A percentile compares a stretch with the other conserved stretches of the same genome.
phyloP scores from a whole-genome alignment of 2,329 filamentous ascomycete genomes.

The Byssochlamys sp. region DNA sequence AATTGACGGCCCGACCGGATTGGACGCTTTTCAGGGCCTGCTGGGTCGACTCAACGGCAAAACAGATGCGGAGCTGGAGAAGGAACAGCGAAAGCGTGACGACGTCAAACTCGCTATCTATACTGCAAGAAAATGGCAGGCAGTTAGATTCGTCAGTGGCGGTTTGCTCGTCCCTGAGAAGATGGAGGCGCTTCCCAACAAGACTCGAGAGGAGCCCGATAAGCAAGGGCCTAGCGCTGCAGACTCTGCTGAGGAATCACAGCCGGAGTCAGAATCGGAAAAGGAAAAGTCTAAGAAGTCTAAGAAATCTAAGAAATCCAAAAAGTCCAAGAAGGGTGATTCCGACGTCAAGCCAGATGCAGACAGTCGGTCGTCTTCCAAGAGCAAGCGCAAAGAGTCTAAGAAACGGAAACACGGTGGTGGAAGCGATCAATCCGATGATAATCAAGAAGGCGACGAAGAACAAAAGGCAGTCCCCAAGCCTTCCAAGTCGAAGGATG shows the following conservation, averaged over 20 bases:
- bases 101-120: constrained; percentile 65
- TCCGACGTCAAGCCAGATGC: neutral
- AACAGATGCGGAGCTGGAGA: constrained; percentile 60
- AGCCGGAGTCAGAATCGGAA: constrained; percentile 27
- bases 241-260: constrained; percentile 14
- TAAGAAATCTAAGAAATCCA: neutral
- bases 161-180: constrained; percentile 59
- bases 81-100: constrained; percentile 58
- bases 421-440: constrained; percentile 16
- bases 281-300: constrained; percentile 18
- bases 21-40: constrained; percentile 77
- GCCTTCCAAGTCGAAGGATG: constrained; percentile 14
- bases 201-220: constrained; percentile 42
- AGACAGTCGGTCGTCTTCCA: neutral
- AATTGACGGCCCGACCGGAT: constrained; percentile 63
- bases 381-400: constrained; percentile 13
- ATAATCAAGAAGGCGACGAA: constrained; percentile 7
- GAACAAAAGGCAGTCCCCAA: constrained; percentile 20
- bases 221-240: constrained; percentile 38
- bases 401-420: constrained; percentile 29
- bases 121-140: constrained; percentile 64
- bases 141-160: constrained; percentile 78
- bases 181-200: constrained; percentile 28
- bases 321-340: constrained; percentile 2
- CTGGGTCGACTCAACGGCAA: constrained; percentile 85